These are phyloP conservation scores for Pichia exigua DNA, from an alignment of 805 yeast species.

Conservation along the genomic window DNA sequence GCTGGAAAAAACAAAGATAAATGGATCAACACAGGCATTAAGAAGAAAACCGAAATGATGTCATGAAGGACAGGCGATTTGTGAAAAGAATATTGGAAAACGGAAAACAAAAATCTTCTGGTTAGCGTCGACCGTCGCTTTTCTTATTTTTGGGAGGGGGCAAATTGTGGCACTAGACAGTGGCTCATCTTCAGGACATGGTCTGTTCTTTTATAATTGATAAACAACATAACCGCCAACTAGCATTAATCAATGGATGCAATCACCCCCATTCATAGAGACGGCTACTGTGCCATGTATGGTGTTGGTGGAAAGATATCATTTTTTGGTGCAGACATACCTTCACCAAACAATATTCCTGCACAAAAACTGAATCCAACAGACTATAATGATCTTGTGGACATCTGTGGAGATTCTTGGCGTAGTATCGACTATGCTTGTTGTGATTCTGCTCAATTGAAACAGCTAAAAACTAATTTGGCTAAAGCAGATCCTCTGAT, in stretches of 20 bases:
- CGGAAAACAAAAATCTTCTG: not conserved
- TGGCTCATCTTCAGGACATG: not conserved
- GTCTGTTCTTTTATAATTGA: no score
- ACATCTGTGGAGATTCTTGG: slow-evolving; percentile 72
- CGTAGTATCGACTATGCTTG: slow-evolving; percentile 44
- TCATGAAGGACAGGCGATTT: not conserved
- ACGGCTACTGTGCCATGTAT: slow-evolving; percentile 48
- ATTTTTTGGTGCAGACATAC: slow-evolving; percentile 70
- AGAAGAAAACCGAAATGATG: not conserved
- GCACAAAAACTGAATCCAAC: slow-evolving; percentile 42
- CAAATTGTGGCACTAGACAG: not conserved
- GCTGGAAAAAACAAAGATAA: no score
- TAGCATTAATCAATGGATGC: not conserved
- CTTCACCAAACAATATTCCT: slow-evolving; percentile 56
- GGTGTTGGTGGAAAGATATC: slow-evolving; percentile 70
- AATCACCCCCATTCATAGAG: slow-evolving; percentile 22
- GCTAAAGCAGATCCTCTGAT: slow-evolving; percentile 73
- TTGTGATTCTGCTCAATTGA: slow-evolving; percentile 60
- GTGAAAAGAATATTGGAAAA: not conserved
- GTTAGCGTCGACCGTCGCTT: not conserved
- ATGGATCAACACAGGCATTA: not conserved
- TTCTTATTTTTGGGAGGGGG: not conserved
- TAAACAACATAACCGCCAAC: no score
- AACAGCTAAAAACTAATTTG: slow-evolving; percentile 46
- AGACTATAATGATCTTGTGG: slow-evolving; percentile 38